phyloP scores from a whole-genome alignment of 306 rosid genomes.

The Cercis canadensis region DNA sequence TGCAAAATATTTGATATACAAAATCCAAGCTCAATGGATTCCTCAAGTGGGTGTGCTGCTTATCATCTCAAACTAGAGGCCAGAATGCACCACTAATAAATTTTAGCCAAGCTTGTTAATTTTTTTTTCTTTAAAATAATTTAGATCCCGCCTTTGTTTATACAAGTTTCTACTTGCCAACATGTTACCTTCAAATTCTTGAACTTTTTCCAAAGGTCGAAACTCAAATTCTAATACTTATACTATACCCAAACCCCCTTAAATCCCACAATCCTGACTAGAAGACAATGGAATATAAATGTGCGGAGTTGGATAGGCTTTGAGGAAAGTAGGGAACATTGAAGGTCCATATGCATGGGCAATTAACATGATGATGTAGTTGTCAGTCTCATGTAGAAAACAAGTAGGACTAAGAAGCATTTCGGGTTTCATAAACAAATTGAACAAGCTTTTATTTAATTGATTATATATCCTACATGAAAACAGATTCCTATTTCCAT shows the following conservation, averaged over 20 bases:
- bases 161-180: constrained; percentile 9
- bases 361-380: constrained; percentile 41
- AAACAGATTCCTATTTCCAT: too few species aligned
- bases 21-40: too few species aligned
- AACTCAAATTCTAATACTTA: background rate
- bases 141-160: background rate
- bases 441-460: too few species aligned
- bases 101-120: too few species aligned
- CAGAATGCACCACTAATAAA: too few species aligned
- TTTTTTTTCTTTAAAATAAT: too few species aligned
- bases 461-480: too few species aligned
- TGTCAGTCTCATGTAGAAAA: constrained; percentile 35
- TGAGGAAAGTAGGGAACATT: constrained; percentile 14
- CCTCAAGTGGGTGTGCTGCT: too few species aligned
- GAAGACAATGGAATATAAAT: constrained; percentile 33
- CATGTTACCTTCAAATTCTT: constrained; percentile 1
- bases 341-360: constrained; percentile 21
- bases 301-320: constrained; percentile 39
- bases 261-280: constrained; percentile 17
- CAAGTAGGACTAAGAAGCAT: constrained; percentile 33
- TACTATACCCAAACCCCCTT: too few species aligned
- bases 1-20: too few species aligned
- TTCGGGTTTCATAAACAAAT: too few species aligned
- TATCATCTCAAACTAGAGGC: too few species aligned
- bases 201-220: constrained; percentile 26